Evolutionary conservation across 495 filamentous ascomycete species (phyloP), one percentile per base, ranked within the genome.

Genomic region (Hypoxylon subgilvum): DNA sequence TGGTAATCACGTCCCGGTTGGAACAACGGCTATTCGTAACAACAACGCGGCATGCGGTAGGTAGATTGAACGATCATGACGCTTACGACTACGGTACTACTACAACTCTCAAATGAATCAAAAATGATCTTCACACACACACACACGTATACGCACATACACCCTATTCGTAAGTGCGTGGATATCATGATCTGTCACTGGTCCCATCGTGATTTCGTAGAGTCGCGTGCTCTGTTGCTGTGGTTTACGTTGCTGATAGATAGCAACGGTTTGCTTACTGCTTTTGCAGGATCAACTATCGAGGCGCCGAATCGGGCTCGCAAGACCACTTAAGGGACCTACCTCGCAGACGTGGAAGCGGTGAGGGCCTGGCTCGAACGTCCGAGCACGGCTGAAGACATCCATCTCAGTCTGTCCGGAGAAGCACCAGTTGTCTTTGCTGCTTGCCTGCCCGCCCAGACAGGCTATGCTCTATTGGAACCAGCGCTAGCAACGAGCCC

Each of bases 41-140:
- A n/a, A n/a, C n/a, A n/a, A 54, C 38, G 54, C 50, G 60, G 41
- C 21, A 53, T 39, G 34, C 53, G 53, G 53, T 64, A 64, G 61
- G 59, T 64, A 64, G 61, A 64, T 64, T 64, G 61, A 59, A 64
- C 44, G 61, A 58, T 64, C 52, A 63, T 49, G 60, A 63, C 52
- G 60, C 28, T 63, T 64, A 64, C 49, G 61, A 64, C 57, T 52
- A 60, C 16, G 42, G 35, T 40, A 58, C 43, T 47, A 36, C 44
- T 55, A n/a, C n/a, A n/a, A n/a, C n/a, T n/a, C n/a, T n/a, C n/a
- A 30, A 50, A 54, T 48, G 43, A 61, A 64, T 55, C 61, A 59
- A 55, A 59, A 55, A 59, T 59, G 49, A 51, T 12, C n/a, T 48
- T 52, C 23, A 28, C 25, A 36, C 28, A n/a, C n/a, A n/a, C n/a